These are phyloP conservation scores for Suillus subaureus DNA, from an alignment of 768 basidiomycete genomes.

Conservation along the genomic window DNA sequence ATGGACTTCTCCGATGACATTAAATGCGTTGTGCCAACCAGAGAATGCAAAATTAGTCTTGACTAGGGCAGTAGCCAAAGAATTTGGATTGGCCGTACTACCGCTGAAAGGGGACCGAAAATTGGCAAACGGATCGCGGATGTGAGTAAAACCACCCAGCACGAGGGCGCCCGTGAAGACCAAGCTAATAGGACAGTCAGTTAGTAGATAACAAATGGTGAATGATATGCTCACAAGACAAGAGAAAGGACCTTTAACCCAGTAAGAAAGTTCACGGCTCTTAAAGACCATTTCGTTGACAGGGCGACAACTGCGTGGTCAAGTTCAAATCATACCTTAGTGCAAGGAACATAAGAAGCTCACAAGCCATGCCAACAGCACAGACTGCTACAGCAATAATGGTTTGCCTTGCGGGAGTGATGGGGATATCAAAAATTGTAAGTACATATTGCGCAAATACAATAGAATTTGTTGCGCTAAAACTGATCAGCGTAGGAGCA, in stretches of 20 bases:
- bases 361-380: slow-evolving; percentile 23
- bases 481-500: slow-evolving; percentile 4
- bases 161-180: slow-evolving; percentile 27
- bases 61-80: slow-evolving; percentile 27
- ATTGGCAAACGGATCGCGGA: slow-evolving; percentile 32
- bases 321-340: background rate
- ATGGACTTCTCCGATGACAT: slow-evolving; percentile 45
- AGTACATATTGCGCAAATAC: slow-evolving; percentile 30
- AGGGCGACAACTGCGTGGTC: slow-evolving; percentile 21
- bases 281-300: slow-evolving; percentile 31
- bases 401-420: slow-evolving; percentile 22
- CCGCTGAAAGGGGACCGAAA: slow-evolving; percentile 32
- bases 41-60: slow-evolving; percentile 32
- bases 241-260: slow-evolving; percentile 27
- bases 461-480: slow-evolving; percentile 25
- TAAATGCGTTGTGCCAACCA: slow-evolving; percentile 46
- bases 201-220: background rate
- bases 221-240: slow-evolving; percentile 16
- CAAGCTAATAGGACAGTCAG: slow-evolving; percentile 17
- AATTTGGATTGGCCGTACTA: slow-evolving; percentile 24
- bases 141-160: slow-evolving; percentile 26
- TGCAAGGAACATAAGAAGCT: background rate
- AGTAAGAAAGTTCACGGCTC: slow-evolving; percentile 25
- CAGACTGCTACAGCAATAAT: slow-evolving; percentile 22
- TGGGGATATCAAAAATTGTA: slow-evolving; percentile 18